Evolutionary conservation across 768 basidiomycete species (phyloP).

Genomic region (Amanita muscaria): DNA sequence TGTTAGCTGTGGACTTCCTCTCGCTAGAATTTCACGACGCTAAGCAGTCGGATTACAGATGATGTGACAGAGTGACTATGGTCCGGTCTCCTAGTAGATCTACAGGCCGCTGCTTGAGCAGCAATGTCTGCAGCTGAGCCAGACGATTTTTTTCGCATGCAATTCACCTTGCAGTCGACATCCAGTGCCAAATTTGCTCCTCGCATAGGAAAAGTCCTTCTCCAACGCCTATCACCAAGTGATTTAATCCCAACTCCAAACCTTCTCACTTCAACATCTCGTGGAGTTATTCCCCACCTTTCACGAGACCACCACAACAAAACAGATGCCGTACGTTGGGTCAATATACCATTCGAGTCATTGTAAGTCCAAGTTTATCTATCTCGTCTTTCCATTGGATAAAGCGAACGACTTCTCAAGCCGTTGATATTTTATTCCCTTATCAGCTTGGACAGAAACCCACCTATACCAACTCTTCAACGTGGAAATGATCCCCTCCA

Average conservation of each 20-base stretch:
- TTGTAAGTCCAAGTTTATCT: slow-evolving; percentile 46
- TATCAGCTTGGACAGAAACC: slow-evolving; percentile 50
- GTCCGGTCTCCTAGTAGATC: too few species aligned
- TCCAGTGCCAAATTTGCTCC: slow-evolving; percentile 22
- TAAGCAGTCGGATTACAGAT: too few species aligned
- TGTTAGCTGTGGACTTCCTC: too few species aligned
- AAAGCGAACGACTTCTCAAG: too few species aligned
- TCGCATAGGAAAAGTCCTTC: slow-evolving; percentile 24
- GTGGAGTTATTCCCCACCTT: slow-evolving; percentile 69
- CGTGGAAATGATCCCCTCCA: slow-evolving; percentile 49
- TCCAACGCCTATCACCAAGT: slow-evolving; percentile 22
- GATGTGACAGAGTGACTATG: too few species aligned
- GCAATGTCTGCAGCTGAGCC: neutral
- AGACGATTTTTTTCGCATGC: slow-evolving; percentile 2
- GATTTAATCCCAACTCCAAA: slow-evolving; percentile 48
- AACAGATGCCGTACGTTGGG: slow-evolving; percentile 47
- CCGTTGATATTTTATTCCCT: slow-evolving; percentile 4
- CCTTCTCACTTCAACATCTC: slow-evolving; percentile 53
- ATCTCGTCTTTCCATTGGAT: neutral
- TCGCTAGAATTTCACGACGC: too few species aligned
- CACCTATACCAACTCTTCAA: slow-evolving; percentile 59
- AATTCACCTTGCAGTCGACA: slow-evolving; percentile 11
- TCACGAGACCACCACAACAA: slow-evolving; percentile 48
- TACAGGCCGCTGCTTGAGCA: neutral
- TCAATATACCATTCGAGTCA: slow-evolving; percentile 69